These are phyloP conservation scores for Rhodosporidiobolus sp. DNA, from an alignment of 768 basidiomycete genomes.

Conservation along the genomic window DNA sequence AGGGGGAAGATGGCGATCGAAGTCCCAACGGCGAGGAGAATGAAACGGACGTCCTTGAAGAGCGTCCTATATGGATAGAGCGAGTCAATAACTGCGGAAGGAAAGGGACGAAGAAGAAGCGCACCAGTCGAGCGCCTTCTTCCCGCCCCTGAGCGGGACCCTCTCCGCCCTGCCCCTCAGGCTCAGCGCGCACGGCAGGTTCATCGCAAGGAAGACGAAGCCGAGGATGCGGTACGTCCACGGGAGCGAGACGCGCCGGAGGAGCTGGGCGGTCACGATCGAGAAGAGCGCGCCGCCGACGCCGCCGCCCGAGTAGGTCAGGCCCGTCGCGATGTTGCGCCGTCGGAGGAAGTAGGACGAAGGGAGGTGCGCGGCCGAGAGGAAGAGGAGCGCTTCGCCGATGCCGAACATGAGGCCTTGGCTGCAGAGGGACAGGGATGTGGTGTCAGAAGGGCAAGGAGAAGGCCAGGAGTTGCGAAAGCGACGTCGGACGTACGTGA, in stretches of 20 bases:
- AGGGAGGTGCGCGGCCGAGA: constrained; percentile 30
- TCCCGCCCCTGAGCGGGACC: constrained; percentile 6
- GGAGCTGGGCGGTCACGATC: constrained; percentile 24
- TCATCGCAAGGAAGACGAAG: not conserved
- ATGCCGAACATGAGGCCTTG: constrained; percentile 7
- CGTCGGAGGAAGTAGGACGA: constrained; percentile 38
- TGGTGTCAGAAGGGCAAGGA: no score
- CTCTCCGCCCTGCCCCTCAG: constrained; percentile 7
- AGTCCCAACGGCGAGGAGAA: constrained; percentile 23
- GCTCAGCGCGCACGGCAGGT: constrained; percentile 3
- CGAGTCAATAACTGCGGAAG: not conserved
- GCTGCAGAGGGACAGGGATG: no score
- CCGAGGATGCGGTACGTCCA: constrained; percentile 40
- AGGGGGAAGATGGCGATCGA: constrained; percentile 41
- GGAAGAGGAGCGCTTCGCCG: constrained; percentile 20
- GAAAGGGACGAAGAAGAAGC: no score
- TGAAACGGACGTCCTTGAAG: constrained; percentile 33
- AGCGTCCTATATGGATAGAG: constrained; percentile 12
- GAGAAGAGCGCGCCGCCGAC: constrained; percentile 42
- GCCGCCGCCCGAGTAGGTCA: constrained; percentile 42
- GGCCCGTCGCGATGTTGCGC: constrained; percentile 41
- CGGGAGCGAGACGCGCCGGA: constrained; percentile 29
- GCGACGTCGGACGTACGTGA: no score
- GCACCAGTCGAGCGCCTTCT: constrained; percentile 34
- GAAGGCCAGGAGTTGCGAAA: no score